Conservation (phyloP, 108 stramenopile species). For the Seminavis robusta region DNA sequence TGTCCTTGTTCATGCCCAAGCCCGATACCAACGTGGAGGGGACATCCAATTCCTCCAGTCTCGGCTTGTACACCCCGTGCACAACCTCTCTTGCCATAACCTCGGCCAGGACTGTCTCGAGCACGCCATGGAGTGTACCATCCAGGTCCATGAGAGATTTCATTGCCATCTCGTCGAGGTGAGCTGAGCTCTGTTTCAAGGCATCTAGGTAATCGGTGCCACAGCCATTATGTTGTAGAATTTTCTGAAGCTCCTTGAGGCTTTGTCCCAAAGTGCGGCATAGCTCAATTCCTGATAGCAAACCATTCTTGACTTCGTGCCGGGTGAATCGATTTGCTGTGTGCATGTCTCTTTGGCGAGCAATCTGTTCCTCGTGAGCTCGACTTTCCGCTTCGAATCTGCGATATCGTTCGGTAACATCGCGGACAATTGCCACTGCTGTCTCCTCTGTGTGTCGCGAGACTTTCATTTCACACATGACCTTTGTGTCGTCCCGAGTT, state of each 20-base stretch:
- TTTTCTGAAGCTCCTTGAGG: too few species aligned
- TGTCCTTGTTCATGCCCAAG: slow-evolving; percentile 21
- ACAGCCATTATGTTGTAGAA: too few species aligned
- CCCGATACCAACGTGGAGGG: slow-evolving; percentile 10
- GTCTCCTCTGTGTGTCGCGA: slow-evolving; percentile 16
- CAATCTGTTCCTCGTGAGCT: slow-evolving; percentile 11
- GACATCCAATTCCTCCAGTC: slow-evolving; percentile 39
- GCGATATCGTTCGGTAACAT: slow-evolving; percentile 62
- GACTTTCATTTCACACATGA: slow-evolving; percentile 6
- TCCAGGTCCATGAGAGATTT: slow-evolving; percentile 33
- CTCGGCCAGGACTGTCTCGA: slow-evolving; percentile 62
- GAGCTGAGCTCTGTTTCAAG: too few species aligned
- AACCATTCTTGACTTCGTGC: slow-evolving; percentile 69
- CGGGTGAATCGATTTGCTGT: slow-evolving; percentile 49
- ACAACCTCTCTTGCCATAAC: slow-evolving; percentile 74
- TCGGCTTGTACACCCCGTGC: slow-evolving; percentile 46
- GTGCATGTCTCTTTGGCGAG: slow-evolving; percentile 29
- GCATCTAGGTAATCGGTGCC: too few species aligned
- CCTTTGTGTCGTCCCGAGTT: neutral
- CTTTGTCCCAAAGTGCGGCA: slow-evolving; percentile 28
- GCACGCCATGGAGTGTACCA: slow-evolving; percentile 38
- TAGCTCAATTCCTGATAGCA: slow-evolving; percentile 56
- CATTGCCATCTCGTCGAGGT: neutral
- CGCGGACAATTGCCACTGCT: slow-evolving; percentile 49
- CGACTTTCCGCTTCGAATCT: slow-evolving; percentile 41